phyloP scores from a whole-genome alignment of 108 stramenopile species.

The Mediolabrus comicus region DNA sequence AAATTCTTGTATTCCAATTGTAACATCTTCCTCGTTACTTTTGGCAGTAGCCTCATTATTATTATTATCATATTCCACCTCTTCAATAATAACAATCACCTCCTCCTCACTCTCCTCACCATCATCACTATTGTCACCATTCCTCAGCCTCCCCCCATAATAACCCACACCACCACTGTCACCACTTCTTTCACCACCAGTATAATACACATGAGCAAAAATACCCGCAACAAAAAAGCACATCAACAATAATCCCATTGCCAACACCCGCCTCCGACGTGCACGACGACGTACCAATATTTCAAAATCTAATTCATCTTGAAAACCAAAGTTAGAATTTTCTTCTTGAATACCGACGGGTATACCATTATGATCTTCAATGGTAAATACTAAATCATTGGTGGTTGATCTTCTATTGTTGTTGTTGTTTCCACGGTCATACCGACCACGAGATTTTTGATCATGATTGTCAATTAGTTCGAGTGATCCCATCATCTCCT shows the following conservation, averaged over 20 bases:
- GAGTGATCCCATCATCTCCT: background rate
- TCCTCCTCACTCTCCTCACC: background rate
- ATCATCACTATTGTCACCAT: background rate
- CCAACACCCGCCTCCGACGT: background rate
- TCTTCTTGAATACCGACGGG: background rate
- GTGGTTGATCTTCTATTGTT: background rate
- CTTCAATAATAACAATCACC: background rate
- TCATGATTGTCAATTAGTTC: conserved; percentile 9
- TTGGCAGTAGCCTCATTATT: background rate
- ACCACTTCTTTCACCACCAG: background rate
- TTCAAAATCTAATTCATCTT: conserved; percentile 1
- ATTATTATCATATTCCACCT: background rate
- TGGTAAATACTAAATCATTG: conserved; percentile 4
- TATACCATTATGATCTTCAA: background rate
- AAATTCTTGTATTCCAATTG: background rate
- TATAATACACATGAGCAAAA: background rate
- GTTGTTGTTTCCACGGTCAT: background rate
- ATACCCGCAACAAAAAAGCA: background rate
- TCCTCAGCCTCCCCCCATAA: conserved; percentile 2
- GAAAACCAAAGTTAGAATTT: background rate
- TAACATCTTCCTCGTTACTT: background rate
- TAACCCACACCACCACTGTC: background rate
- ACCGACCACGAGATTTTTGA: conserved; percentile 3
- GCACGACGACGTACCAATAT: background rate
- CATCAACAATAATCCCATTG: background rate